phyloP scores from a whole-genome alignment of 2,329 filamentous ascomycete genomes.

The Coccinonectria pachysandricola region DNA sequence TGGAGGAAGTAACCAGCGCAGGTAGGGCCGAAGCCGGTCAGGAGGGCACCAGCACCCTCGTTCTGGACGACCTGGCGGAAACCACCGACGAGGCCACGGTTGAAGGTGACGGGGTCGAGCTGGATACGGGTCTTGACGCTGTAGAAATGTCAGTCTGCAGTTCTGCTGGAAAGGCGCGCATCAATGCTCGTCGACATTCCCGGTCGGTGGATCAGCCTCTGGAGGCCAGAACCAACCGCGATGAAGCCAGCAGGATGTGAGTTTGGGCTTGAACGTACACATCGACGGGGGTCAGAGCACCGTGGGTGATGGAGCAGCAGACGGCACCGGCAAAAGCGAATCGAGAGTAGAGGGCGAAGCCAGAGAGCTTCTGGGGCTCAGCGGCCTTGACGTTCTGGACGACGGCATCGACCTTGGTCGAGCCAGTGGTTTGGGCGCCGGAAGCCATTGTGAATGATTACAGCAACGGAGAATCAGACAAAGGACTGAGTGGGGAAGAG shows the following conservation, averaged over 20 bases:
- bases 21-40: slow-evolving; percentile 79
- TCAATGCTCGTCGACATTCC: too few relatives aligned
- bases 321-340: slow-evolving; percentile 96
- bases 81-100: slow-evolving; percentile 75
- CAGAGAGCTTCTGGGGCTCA: slow-evolving; percentile 33
- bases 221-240: too few relatives aligned
- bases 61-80: slow-evolving; percentile 77
- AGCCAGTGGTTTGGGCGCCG: slow-evolving; percentile 28
- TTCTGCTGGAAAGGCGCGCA: too few relatives aligned
- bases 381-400: slow-evolving; percentile 31
- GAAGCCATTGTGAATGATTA: slow-evolving; percentile 33
- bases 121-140: slow-evolving; percentile 96
- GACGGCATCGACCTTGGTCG: slow-evolving; percentile 35
- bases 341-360: slow-evolving; percentile 73
- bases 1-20: slow-evolving; percentile 89
- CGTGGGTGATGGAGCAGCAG: slow-evolving; percentile 98
- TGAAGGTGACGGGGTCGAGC: slow-evolving; percentile 83
- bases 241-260: too few relatives aligned
- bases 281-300: slow-evolving; percentile 93
- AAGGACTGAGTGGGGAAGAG: slow-evolving; percentile 26
- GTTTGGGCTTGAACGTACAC: slow-evolving; percentile 66
- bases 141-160: slow-evolving; percentile 19
- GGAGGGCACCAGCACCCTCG: slow-evolving; percentile 77
- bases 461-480: slow-evolving; percentile 8
- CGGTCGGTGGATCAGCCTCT: too few relatives aligned